A percentile compares a stretch with the other conserved stretches of the same genome.
These are phyloP conservation scores for Nasturtium officinale DNA, from an alignment of 345 rosid genomes.

Conservation along the genomic window DNA sequence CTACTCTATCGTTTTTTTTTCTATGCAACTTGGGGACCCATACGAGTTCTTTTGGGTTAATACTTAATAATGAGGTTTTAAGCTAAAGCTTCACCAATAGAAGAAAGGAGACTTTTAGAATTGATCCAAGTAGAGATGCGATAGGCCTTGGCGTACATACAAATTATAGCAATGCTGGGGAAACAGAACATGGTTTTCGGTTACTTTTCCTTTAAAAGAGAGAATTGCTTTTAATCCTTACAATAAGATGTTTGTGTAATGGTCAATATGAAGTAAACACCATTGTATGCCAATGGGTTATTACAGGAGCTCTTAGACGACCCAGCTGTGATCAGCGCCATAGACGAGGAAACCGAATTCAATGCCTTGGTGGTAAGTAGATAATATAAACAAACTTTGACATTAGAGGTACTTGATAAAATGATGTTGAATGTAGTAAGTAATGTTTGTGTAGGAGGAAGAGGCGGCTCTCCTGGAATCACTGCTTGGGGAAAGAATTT, in stretches of 20 bases:
- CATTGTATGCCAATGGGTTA: slow-evolving; percentile 2
- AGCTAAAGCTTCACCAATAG: slow-evolving; percentile 10
- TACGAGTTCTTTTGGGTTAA: not conserved
- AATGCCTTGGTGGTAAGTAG: slow-evolving; percentile 85
- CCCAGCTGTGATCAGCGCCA: slow-evolving; percentile 67
- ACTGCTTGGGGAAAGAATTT: slow-evolving; percentile 64
- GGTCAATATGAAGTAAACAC: slow-evolving; percentile 11
- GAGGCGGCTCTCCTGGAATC: slow-evolving; percentile 89
- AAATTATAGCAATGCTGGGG: too few species aligned
- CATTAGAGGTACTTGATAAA: not conserved
- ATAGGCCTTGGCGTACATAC: slow-evolving; percentile 2
- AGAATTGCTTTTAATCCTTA: not conserved
- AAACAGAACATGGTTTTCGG: slow-evolving; percentile 2
- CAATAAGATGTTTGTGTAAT: not conserved
- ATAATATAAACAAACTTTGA: not conserved
- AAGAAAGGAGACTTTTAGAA: not conserved
- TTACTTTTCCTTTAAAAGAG: not conserved
- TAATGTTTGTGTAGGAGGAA: slow-evolving; percentile 64
- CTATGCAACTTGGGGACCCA: not conserved
- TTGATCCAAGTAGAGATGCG: not conserved
- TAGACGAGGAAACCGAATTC: slow-evolving; percentile 92
- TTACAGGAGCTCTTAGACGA: slow-evolving; percentile 86
- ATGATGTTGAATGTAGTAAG: slow-evolving; percentile 21
- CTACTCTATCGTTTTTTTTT: not conserved
- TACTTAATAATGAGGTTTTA: not conserved